These are phyloP conservation scores for Phaseolus lunatus DNA, from an alignment of 306 rosid genomes.

Conservation along the genomic window DNA sequence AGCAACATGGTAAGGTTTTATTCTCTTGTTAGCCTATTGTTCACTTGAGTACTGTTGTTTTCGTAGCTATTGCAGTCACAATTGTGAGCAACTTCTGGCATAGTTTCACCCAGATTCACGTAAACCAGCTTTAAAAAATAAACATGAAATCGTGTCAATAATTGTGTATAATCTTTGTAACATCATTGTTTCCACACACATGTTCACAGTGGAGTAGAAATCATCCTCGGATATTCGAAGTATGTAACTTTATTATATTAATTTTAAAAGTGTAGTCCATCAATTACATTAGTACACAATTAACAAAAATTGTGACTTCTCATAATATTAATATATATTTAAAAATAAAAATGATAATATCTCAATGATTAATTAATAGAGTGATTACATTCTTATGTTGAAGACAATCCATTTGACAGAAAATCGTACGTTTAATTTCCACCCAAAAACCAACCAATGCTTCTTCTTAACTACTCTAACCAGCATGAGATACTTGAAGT, in stretches of 20 bases:
- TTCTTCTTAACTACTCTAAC: background rate
- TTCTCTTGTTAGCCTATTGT: background rate
- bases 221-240: background rate
- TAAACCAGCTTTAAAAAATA: background rate
- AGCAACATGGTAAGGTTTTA: background rate
- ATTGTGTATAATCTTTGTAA: background rate
- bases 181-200: background rate
- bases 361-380: no score
- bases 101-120: background rate
- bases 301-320: no score
- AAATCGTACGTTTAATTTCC: no score
- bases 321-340: no score
- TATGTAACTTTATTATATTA: no score
- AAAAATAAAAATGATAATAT: no score
- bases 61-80: background rate
- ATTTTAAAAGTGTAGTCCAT: no score
- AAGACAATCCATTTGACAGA: no score
- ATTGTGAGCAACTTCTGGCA: background rate
- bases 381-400: no score
- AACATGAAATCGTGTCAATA: conserved; percentile 3
- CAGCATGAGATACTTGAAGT: background rate
- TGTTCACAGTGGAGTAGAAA: background rate
- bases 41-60: background rate
- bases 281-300: no score
- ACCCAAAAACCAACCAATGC: background rate